phyloP scores from a whole-genome alignment of 139 green algal species.

The Asterochloris erici region DNA sequence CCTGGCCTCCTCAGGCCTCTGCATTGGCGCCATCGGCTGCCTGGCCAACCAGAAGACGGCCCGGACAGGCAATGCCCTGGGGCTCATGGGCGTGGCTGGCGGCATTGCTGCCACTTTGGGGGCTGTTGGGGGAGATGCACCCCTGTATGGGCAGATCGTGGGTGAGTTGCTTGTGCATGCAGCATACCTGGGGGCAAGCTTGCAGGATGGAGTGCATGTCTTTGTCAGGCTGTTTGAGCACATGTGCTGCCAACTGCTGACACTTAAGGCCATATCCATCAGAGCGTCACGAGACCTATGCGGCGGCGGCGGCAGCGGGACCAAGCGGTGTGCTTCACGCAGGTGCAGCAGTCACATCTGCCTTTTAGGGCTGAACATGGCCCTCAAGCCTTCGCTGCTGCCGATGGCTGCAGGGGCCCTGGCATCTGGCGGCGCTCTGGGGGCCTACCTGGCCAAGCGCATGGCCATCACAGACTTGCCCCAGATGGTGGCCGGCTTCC shows the following conservation, averaged over 20 bases:
- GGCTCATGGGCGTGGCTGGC: constrained; percentile 67
- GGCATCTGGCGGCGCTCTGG: constrained; percentile 45
- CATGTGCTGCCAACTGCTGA: too few relatives aligned
- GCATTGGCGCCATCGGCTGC: constrained; percentile 84
- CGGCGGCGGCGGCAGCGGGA: too few relatives aligned
- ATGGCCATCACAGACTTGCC: constrained; percentile 76
- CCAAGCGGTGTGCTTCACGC: too few relatives aligned
- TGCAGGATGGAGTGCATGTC: too few relatives aligned
- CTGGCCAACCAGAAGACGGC: constrained; percentile 76
- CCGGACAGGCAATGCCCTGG: constrained; percentile 74
- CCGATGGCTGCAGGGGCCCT: constrained; percentile 16
- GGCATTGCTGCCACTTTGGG: constrained; percentile 75
- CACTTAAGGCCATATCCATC: too few relatives aligned
- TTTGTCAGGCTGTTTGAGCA: too few relatives aligned
- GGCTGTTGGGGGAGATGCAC: constrained; percentile 32
- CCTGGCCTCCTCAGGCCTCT: constrained; percentile 64
- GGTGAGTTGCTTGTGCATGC: constrained; percentile 9
- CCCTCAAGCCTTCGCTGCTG: too few relatives aligned
- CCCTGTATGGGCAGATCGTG: constrained; percentile 33
- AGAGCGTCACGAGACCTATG: too few relatives aligned
- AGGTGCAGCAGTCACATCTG: too few relatives aligned
- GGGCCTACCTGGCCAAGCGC: constrained; percentile 47
- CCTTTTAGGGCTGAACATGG: too few relatives aligned
- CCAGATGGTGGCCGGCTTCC: constrained; percentile 83
- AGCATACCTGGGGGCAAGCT: too few relatives aligned